Evolutionary conservation across 768 basidiomycete genomes (phyloP).

Genomic region (Russula brevipes): DNA sequence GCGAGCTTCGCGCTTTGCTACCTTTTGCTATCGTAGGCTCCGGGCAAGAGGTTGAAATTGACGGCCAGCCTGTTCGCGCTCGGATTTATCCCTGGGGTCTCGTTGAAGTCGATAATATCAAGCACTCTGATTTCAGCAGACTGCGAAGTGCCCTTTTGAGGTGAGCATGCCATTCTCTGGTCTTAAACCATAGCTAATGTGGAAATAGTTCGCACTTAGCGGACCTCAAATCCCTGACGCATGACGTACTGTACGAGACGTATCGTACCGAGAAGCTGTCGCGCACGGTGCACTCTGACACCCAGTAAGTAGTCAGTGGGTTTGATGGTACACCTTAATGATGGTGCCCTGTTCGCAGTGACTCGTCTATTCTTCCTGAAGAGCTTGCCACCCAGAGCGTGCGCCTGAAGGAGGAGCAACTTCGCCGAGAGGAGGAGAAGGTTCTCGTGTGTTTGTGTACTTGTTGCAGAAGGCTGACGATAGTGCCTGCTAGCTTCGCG

Average conservation of each 20-base stretch:
- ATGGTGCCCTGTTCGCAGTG: slow-evolving; percentile 40
- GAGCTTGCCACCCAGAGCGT: slow-evolving; percentile 96
- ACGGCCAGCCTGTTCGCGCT: slow-evolving; percentile 86
- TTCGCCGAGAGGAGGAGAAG: slow-evolving; percentile 95
- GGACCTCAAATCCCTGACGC: slow-evolving; percentile 90
- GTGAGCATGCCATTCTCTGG: slow-evolving; percentile 39
- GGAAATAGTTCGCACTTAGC: slow-evolving; percentile 77
- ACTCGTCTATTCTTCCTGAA: slow-evolving; percentile 89
- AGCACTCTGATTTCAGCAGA: slow-evolving; percentile 97
- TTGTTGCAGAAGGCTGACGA: slow-evolving; percentile 1
- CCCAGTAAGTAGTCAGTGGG: slow-evolving; percentile 46
- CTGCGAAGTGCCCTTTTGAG: slow-evolving; percentile 87
- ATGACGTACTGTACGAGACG: slow-evolving; percentile 92
- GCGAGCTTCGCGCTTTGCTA: slow-evolving; percentile 85
- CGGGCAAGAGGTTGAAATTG: slow-evolving; percentile 92
- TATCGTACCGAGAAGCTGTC: slow-evolving; percentile 98
- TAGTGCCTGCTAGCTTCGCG: slow-evolving; percentile 61
- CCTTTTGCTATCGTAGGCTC: slow-evolving; percentile 98
- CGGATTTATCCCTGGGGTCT: slow-evolving; percentile 98
- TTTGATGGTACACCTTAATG: slow-evolving; percentile 16
- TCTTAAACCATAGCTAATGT: slow-evolving; percentile 5
- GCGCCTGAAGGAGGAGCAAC: slow-evolving; percentile 97
- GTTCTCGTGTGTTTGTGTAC: slow-evolving; percentile 34
- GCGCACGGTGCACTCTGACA: slow-evolving; percentile 75
- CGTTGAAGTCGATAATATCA: slow-evolving; percentile 98